These are phyloP conservation scores for Moesziomyces aphidis DNA, from an alignment of 1,284 basidiomycete genomes.

Conservation along the genomic window DNA sequence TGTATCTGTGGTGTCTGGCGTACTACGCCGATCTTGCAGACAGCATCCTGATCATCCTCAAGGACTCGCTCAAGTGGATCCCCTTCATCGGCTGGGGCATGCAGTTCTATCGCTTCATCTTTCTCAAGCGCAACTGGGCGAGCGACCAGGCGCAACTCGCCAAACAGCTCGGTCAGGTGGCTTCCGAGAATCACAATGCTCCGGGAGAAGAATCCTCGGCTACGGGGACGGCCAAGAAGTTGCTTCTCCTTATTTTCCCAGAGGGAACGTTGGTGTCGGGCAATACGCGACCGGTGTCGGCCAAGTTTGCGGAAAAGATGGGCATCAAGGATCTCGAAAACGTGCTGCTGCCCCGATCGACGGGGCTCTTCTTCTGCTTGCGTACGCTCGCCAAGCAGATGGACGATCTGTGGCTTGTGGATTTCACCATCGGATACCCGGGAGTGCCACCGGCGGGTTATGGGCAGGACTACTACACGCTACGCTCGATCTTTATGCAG, in stretches of 20 bases:
- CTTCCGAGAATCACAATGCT: slow-evolving; percentile 17
- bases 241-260: slow-evolving; percentile 61
- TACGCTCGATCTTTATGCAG: slow-evolving; percentile 85
- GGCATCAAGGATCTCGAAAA: slow-evolving; percentile 79
- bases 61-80: slow-evolving; percentile 55
- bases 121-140: slow-evolving; percentile 55
- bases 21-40: slow-evolving; percentile 57
- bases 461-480: slow-evolving; percentile 86
- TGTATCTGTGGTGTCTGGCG: slow-evolving; percentile 62
- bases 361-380: slow-evolving; percentile 86
- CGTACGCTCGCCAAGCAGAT: slow-evolving; percentile 82
- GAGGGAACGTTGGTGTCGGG: slow-evolving; percentile 61
- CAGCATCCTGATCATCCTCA: slow-evolving; percentile 58
- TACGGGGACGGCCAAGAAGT: slow-evolving; percentile 31
- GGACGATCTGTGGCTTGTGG: slow-evolving; percentile 80
- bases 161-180: slow-evolving; percentile 38
- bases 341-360: slow-evolving; percentile 86
- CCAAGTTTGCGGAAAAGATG: slow-evolving; percentile 60
- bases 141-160: slow-evolving; percentile 49
- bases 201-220: neutral
- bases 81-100: slow-evolving; percentile 61
- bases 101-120: slow-evolving; percentile 64
- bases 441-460: slow-evolving; percentile 74
- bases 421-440: slow-evolving; percentile 83
- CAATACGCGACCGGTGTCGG: slow-evolving; percentile 50